phyloP scores from a whole-genome alignment of 495 filamentous ascomycete species.

The Zalerion maritima region DNA sequence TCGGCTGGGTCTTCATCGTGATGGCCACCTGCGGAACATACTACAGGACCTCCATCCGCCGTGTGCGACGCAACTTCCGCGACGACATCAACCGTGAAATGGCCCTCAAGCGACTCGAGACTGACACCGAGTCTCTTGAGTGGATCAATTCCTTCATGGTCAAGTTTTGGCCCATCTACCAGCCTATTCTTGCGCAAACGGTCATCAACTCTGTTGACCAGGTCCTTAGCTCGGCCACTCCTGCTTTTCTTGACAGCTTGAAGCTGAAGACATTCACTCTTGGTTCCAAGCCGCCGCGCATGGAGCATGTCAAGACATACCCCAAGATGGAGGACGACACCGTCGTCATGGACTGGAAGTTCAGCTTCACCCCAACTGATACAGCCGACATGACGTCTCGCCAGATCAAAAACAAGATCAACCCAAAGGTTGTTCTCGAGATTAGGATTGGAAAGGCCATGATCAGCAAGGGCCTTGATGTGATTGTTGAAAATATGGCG shows the following conservation, averaged over 20 bases:
- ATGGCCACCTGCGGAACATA: slow-evolving; percentile 90
- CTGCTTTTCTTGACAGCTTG: slow-evolving; percentile 84
- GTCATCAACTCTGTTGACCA: slow-evolving; percentile 90
- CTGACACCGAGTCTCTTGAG: slow-evolving; percentile 83
- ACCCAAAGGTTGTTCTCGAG: slow-evolving; percentile 91
- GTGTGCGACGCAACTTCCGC: slow-evolving; percentile 88
- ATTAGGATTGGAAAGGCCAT: slow-evolving; percentile 87
- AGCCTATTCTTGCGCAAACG: slow-evolving; percentile 79
- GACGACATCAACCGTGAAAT: slow-evolving; percentile 92
- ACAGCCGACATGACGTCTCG: slow-evolving; percentile 75
- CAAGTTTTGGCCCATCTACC: slow-evolving; percentile 99
- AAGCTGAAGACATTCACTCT: slow-evolving; percentile 82
- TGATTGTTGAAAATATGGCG: slow-evolving; percentile 96
- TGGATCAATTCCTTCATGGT: slow-evolving; percentile 99
- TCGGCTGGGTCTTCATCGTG: slow-evolving; percentile 83
- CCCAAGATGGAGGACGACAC: slow-evolving; percentile 90
- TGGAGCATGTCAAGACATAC: slow-evolving; percentile 97
- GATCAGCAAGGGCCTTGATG: slow-evolving; percentile 88
- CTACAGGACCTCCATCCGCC: slow-evolving; percentile 87
- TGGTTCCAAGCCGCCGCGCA: slow-evolving; percentile 82
- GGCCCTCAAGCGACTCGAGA: slow-evolving; percentile 76
- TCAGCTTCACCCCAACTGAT: slow-evolving; percentile 96
- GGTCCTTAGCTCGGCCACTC: slow-evolving; percentile 80
- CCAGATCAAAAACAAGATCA: slow-evolving; percentile 86
- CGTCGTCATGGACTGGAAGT: slow-evolving; percentile 98